These are phyloP conservation scores for Termitomyces sp. DNA, from an alignment of 768 basidiomycete species.

Conservation along the genomic window DNA sequence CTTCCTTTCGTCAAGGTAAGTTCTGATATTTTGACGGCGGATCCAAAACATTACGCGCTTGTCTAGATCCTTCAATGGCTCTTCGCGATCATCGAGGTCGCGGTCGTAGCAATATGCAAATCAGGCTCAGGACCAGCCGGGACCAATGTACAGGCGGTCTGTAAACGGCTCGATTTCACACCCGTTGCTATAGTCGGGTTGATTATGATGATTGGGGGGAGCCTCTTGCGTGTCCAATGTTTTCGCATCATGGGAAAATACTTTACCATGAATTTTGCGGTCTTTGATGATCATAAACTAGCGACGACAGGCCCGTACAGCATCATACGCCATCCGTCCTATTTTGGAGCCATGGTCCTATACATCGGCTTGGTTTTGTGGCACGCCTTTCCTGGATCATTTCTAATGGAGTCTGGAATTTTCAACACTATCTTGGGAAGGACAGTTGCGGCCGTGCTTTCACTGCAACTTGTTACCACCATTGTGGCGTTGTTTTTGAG, in stretches of 20 bases:
- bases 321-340: conserved; percentile 28
- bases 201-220: conserved; percentile 21
- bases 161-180: conserved; percentile 9
- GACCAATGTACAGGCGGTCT: background rate
- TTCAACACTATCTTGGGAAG: conserved; percentile 21
- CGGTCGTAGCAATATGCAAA: background rate
- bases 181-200: conserved; percentile 25
- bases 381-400: conserved; percentile 25
- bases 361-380: conserved; percentile 25
- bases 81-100: background rate
- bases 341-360: conserved; percentile 21
- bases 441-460: conserved; percentile 4
- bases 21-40: no score
- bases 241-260: conserved; percentile 27
- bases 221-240: conserved; percentile 28
- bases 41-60: background rate
- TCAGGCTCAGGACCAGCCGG: background rate
- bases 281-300: conserved; percentile 20
- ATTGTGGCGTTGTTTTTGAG: conserved; percentile 12
- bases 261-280: conserved; percentile 35
- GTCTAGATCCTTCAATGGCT: background rate
- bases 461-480: conserved; percentile 2
- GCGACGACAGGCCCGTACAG: conserved; percentile 27
- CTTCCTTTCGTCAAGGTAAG: background rate
- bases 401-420: conserved; percentile 23